Evolutionary conservation across 2,329 filamentous ascomycete species (phyloP), one percentile per base, ranked within the genome.

Genomic region (Tolypocladium pustulatum): DNA sequence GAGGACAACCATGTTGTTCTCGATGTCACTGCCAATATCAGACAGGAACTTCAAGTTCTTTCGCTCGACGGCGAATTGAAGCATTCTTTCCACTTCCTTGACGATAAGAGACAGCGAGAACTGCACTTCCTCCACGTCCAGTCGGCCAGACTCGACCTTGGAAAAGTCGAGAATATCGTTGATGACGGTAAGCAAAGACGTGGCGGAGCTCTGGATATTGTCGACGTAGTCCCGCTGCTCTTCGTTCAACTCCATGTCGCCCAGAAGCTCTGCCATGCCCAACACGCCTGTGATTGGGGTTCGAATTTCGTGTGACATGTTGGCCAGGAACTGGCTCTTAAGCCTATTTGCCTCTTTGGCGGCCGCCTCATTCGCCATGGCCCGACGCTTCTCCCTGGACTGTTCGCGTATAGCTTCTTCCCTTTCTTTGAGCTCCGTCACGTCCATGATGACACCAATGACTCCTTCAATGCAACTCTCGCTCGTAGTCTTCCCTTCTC

Each of bases 111-210:
- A 86, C 2, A 91, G 76, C 34, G 86, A 90, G 65, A 92, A 93
- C 61, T 90, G 88, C 0, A 91, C 88, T 65, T 91, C 87, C 71
- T 91, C 89, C 46, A 92, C 87, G 62, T 91, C 88, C 25, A 92
- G 73, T 9, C 86, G 79, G 3, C 89, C 89, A 10, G 87, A 90
- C 68, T 92, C 89, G 1, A 91, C 86, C 70, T 95, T 95, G 4
- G 90, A 94, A 69, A 95, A 92, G 71, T 95, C 91, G 1, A 96
- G 76, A 58, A 95, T 95, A 66, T 96, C 91, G 67, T 96, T 95
- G 72, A 96, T 95, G 46, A 96, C 88, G 0, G 90, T 93, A 25
- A 96, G 77, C 3, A 96, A 75, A 2, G 89, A 90, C 62, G 93
- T 91, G 0, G 88, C 89, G 7, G 88, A 92, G 56, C 87, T 81